A percentile compares a stretch with the other conserved stretches of the same genome.
Evolutionary conservation across 805 yeast species (phyloP).

Genomic region (Yamadazyma sp.): DNA sequence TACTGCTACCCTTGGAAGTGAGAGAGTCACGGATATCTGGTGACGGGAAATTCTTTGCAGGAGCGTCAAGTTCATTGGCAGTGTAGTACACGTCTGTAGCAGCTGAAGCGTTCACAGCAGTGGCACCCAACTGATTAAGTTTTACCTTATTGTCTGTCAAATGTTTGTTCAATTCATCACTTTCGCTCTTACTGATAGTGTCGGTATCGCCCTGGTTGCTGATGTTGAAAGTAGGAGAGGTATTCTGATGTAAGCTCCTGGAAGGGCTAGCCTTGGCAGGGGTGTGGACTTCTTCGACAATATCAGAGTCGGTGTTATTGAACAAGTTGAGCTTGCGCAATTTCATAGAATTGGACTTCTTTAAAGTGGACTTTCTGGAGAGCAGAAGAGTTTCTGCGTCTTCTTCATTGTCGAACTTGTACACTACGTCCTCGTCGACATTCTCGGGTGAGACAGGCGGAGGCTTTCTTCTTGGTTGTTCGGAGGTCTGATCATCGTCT

Average conservation of each 20-base stretch:
- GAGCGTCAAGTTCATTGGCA: slow-evolving; percentile 20
- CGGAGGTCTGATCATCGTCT: slow-evolving; percentile 18
- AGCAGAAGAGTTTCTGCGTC: slow-evolving; percentile 24
- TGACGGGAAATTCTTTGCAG: slow-evolving; percentile 13
- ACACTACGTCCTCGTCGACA: slow-evolving; percentile 30
- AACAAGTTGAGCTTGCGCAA: slow-evolving; percentile 42
- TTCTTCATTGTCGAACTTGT: slow-evolving; percentile 31
- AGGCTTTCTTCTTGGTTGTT: neutral
- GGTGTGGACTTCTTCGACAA: slow-evolving; percentile 9
- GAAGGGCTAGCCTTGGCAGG: slow-evolving; percentile 4
- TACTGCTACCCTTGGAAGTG: slow-evolving; percentile 12
- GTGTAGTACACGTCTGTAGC: slow-evolving; percentile 23
- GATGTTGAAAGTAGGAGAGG: slow-evolving; percentile 23
- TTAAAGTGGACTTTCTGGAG: slow-evolving; percentile 41
- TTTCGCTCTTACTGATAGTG: slow-evolving; percentile 17
- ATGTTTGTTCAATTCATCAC: slow-evolving; percentile 18
- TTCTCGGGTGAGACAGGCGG: slow-evolving; percentile 7
- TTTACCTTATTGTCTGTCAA: slow-evolving; percentile 17
- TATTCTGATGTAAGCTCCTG: neutral
- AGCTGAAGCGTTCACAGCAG: slow-evolving; percentile 14
- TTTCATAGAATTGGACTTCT: slow-evolving; percentile 40
- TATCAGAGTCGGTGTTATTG: slow-evolving; percentile 17
- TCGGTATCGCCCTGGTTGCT: slow-evolving; percentile 11
- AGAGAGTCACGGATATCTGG: slow-evolving; percentile 15
- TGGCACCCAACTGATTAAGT: slow-evolving; percentile 20